These are phyloP conservation scores for Mentha longifolia DNA, from an alignment of 257 asterid species.

Conservation along the genomic window DNA sequence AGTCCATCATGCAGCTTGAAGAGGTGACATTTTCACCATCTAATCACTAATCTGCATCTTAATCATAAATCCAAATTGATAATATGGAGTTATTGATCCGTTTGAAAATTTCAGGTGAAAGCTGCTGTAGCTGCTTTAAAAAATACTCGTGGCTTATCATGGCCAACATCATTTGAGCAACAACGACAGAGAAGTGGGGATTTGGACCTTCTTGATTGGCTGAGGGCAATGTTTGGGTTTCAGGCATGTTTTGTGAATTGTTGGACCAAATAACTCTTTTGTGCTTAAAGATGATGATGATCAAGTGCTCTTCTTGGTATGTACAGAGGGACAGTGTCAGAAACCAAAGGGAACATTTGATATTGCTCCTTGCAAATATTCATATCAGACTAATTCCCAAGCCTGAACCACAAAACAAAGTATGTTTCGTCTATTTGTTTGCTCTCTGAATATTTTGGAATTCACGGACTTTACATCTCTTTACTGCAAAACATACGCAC, in stretches of 20 bases:
- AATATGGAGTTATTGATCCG: slow-evolving; percentile 22
- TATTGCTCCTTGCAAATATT: slow-evolving; percentile 80
- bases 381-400: slow-evolving; percentile 90
- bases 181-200: slow-evolving; percentile 84
- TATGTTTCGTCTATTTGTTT: slow-evolving; percentile 39
- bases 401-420: slow-evolving; percentile 85
- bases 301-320: slow-evolving; percentile 32
- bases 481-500: slow-evolving; percentile 18
- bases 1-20: slow-evolving; percentile 98
- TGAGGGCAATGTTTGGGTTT: slow-evolving; percentile 97
- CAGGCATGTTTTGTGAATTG: slow-evolving; percentile 64
- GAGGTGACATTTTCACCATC: slow-evolving; percentile 61
- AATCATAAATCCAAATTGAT: background rate
- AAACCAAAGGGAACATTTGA: slow-evolving; percentile 94
- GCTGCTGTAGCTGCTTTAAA: slow-evolving; percentile 81
- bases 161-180: slow-evolving; percentile 88
- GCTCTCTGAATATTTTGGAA: slow-evolving; percentile 26
- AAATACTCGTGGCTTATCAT: slow-evolving; percentile 70
- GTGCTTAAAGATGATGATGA: slow-evolving; percentile 31
- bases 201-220: slow-evolving; percentile 96
- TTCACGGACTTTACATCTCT: slow-evolving; percentile 12
- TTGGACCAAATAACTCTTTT: slow-evolving; percentile 28
- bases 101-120: slow-evolving; percentile 63
- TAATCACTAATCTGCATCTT: slow-evolving; percentile 23
- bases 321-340: slow-evolving; percentile 93